These are phyloP conservation scores for Cladochytrium replicatum DNA, from an alignment of 192 early-diverging fungal species.

Conservation along the genomic window DNA sequence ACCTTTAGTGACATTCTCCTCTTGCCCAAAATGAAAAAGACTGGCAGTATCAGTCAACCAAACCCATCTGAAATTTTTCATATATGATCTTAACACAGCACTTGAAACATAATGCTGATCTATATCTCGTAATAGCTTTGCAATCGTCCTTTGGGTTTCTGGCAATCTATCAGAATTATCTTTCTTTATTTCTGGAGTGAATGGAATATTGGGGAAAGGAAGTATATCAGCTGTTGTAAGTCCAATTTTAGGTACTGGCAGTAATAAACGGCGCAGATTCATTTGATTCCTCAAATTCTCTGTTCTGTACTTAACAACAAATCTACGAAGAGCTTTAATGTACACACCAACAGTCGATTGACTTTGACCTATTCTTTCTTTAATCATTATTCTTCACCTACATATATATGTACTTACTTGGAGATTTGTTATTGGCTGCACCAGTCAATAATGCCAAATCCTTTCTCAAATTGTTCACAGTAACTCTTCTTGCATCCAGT, in stretches of 20 bases:
- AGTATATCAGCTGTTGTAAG: too few relatives aligned
- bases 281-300: constrained; percentile 5
- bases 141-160: background rate
- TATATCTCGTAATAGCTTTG: constrained; percentile 2
- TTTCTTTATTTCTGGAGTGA: constrained; percentile 2
- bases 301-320: constrained; percentile 23
- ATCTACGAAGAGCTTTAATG: constrained; percentile 22
- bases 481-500: constrained; percentile 7
- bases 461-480: constrained; percentile 11
- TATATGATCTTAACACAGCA: constrained; percentile 19
- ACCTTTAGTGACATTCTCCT: background rate
- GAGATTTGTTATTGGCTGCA: background rate
- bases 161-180: too few relatives aligned
- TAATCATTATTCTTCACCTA: constrained; percentile 16
- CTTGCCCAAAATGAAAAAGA: background rate
- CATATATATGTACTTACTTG: too few relatives aligned
- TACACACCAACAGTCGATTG: constrained; percentile 27
- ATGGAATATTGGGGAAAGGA: background rate
- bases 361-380: constrained; percentile 12
- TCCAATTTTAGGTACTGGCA: too few relatives aligned
- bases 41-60: constrained; percentile 33
- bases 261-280: too few relatives aligned
- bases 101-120: constrained; percentile 4
- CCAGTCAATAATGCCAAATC: constrained; percentile 3
- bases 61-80: constrained; percentile 33